Evolutionary conservation across 2,329 filamentous ascomycete genomes (phyloP), one percentile per base, ranked within the genome.

Genomic region (Phyllosticta capitalensis): DNA sequence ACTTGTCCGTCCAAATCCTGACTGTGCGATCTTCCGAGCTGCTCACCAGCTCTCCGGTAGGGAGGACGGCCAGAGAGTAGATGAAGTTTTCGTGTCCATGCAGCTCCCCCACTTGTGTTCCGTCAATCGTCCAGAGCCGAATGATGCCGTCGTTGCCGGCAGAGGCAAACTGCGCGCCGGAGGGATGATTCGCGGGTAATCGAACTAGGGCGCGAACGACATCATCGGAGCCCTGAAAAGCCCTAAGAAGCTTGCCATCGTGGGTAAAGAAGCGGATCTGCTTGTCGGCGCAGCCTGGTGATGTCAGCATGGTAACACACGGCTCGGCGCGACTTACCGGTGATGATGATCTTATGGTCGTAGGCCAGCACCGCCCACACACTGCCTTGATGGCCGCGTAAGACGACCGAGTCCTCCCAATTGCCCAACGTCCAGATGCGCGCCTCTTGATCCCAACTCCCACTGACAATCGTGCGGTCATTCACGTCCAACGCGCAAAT

Each of bases 41-140:
- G 72, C 92, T 97, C 54, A 95, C 88, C 28, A 99, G 79, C 69
- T 96, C 91, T 5, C 92, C 92, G 0, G 88, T 86, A 0, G 92
- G 89, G 9, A 95, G 76, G 21, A 83, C 81, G 1, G 88, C 81
- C 14, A 99, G 76, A 6, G 89, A 88, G 73, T 99, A 99, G 61
- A 99, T 94, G 71, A 96, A 99, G 69, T 87, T 95, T 60, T 95
- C 91, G 67, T 99, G 95, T 0, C 92, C 94, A 61, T 86, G 83
- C 2, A 99, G 79, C 71, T 92, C 86, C 9, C 82, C 87, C 10
- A 96, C 79, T 61, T 89, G 82, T 55, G 86, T 79, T 0, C 94
- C 94, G 57, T 87, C 83, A 24, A 95, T 69, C 38, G 87, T 94
- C 88, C 92, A 99, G 4, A 97, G 74, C 52, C 92, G 84, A 63